phyloP scores from a whole-genome alignment of 805 yeast species.

The Spathaspora sp. region DNA sequence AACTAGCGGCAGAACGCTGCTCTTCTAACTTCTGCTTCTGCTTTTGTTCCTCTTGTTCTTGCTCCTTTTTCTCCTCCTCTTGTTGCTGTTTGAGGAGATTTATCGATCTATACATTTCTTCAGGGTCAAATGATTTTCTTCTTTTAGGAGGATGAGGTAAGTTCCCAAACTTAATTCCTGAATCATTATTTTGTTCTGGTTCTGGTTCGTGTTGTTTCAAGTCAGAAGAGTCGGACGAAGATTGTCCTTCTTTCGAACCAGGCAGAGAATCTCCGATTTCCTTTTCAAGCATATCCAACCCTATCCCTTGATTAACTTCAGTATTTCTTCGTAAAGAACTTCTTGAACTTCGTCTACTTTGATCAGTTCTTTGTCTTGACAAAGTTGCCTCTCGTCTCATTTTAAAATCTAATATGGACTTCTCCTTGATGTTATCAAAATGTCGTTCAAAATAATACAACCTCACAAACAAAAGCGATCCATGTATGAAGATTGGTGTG shows the following conservation, averaged over 20 bases:
- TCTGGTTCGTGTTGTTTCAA: slow-evolving; percentile 2
- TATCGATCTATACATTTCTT: slow-evolving; percentile 81
- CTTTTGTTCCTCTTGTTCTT: slow-evolving; percentile 20
- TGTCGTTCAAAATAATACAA: slow-evolving; percentile 86
- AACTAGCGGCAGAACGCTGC: too few relatives aligned
- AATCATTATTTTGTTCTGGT: not conserved
- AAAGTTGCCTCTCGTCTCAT: slow-evolving; percentile 79
- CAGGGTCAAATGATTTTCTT: slow-evolving; percentile 56
- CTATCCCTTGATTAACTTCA: slow-evolving; percentile 27
- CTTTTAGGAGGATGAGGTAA: slow-evolving; percentile 43
- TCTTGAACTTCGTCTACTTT: not conserved
- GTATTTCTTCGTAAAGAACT: slow-evolving; percentile 11
- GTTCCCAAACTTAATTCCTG: slow-evolving; percentile 48
- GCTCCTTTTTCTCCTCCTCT: slow-evolving; percentile 17
- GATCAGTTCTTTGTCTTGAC: slow-evolving; percentile 30
- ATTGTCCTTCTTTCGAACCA: not conserved
- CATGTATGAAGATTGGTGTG: slow-evolving; percentile 87
- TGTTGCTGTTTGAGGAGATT: slow-evolving; percentile 61
- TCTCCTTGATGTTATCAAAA: slow-evolving; percentile 75
- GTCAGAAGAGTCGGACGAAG: slow-evolving; percentile 26
- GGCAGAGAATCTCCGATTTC: slow-evolving; percentile 3
- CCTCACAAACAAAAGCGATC: slow-evolving; percentile 70
- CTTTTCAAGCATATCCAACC: slow-evolving; percentile 10
- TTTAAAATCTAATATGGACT: slow-evolving; percentile 73
- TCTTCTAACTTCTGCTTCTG: not conserved